A percentile compares a stretch with the other conserved stretches of the same genome.
These are phyloP conservation scores for Rhizopus delemar DNA, from an alignment of 371 early-diverging fungal genomes.

Conservation along the genomic window DNA sequence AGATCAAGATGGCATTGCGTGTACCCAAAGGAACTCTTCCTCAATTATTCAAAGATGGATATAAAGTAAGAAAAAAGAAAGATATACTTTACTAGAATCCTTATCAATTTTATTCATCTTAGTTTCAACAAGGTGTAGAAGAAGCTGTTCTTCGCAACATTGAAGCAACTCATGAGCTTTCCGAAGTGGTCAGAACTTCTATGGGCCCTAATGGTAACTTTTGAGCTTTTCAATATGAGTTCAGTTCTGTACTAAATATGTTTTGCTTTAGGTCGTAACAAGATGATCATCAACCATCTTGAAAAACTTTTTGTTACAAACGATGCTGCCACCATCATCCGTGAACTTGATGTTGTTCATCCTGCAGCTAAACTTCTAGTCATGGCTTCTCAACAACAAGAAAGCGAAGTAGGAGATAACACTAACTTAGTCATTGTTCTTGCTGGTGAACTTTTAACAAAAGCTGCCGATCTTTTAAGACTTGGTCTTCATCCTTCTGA, in stretches of 20 bases:
- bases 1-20: conserved; percentile 83
- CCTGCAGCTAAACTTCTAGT: conserved; percentile 98
- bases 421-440: conserved; percentile 96
- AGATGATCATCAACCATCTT: conserved; percentile 98
- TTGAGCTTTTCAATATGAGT: not conserved
- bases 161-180: conserved; percentile 88
- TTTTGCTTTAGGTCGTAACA: conserved; percentile 86
- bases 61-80: conserved; percentile 67
- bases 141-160: conserved; percentile 96
- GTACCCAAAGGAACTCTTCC: conserved; percentile 87
- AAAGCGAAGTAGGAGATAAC: conserved; percentile 94
- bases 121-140: conserved; percentile 95
- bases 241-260: not conserved
- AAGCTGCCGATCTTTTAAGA: conserved; percentile 89
- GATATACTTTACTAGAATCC: conserved; percentile 3
- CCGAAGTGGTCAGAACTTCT: conserved; percentile 91
- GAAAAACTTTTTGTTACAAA: conserved; percentile 98
- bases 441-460: conserved; percentile 90
- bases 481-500: conserved; percentile 96
- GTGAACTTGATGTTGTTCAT: conserved; percentile 97
- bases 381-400: conserved; percentile 97
- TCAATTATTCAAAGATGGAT: conserved; percentile 95
- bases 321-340: conserved; percentile 99
- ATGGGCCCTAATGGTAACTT: conserved; percentile 92
- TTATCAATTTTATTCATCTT: conserved; percentile 7